Percentiles rank a stretch among this genome's conserved stretches.
phyloP scores from a whole-genome alignment of 1,139 yeast species.

The Candida neerlandica region DNA sequence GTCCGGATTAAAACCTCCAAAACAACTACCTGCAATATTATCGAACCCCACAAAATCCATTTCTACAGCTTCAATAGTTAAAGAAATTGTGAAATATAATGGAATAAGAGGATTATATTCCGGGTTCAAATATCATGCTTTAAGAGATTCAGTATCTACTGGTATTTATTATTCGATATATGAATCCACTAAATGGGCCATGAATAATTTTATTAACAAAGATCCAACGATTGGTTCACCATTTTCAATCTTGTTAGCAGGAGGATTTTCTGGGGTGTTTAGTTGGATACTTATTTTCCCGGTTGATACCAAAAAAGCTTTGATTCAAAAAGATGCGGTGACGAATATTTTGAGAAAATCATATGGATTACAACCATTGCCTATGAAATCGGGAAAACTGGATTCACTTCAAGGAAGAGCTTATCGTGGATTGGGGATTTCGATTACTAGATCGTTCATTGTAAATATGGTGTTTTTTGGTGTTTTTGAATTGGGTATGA shows the following conservation, averaged over 20 bases:
- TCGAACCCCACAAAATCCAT: slow-evolving; percentile 16
- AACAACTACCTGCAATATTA: slow-evolving; percentile 9
- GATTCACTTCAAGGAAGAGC: slow-evolving; percentile 46
- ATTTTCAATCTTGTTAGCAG: slow-evolving; percentile 55
- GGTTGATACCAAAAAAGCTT: slow-evolving; percentile 74
- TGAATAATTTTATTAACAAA: slow-evolving; percentile 35
- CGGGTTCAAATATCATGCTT: slow-evolving; percentile 67
- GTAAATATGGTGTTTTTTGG: slow-evolving; percentile 80
- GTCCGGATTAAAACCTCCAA: neutral
- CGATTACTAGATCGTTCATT: slow-evolving; percentile 67
- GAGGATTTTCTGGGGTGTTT: slow-evolving; percentile 76
- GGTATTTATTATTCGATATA: slow-evolving; percentile 76
- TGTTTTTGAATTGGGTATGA: slow-evolving; percentile 67
- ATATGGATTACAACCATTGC: slow-evolving; percentile 44
- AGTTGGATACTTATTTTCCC: slow-evolving; percentile 81
- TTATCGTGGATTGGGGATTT: slow-evolving; percentile 79
- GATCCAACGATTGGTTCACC: slow-evolving; percentile 34
- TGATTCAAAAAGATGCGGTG: slow-evolving; percentile 73
- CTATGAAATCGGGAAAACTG: slow-evolving; percentile 32
- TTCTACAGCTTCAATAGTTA: slow-evolving; percentile 41
- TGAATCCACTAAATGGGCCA: slow-evolving; percentile 64
- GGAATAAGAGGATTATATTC: slow-evolving; percentile 71
- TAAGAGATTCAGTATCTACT: slow-evolving; percentile 70
- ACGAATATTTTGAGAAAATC: slow-evolving; percentile 59
- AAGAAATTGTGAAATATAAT: slow-evolving; percentile 55